phyloP scores from a whole-genome alignment of 768 basidiomycete genomes.

The Tulasnella sp. region DNA sequence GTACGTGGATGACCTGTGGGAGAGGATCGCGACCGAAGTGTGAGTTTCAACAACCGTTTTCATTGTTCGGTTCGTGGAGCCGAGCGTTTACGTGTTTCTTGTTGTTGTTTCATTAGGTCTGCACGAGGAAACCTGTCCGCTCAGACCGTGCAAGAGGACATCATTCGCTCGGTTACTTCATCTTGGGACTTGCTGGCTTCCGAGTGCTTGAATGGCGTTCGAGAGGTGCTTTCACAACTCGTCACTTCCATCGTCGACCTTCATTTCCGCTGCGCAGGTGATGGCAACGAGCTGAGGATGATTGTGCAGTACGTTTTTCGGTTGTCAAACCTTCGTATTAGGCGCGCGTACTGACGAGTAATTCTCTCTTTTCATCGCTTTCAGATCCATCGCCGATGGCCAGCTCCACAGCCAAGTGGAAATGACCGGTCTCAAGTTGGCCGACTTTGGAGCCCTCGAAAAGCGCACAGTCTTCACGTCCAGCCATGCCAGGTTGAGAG shows the following conservation, averaged over 20 bases:
- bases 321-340: background rate
- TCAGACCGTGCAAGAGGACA: constrained; percentile 15
- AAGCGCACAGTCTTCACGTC: constrained; percentile 15
- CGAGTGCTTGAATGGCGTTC: constrained; percentile 12
- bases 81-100: background rate
- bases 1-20: constrained; percentile 22
- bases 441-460: constrained; percentile 16
- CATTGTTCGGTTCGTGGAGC: background rate
- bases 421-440: background rate
- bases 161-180: constrained; percentile 14
- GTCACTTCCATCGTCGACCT: constrained; percentile 20
- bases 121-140: background rate
- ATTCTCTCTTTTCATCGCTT: background rate
- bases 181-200: constrained; percentile 12
- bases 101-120: background rate
- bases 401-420: background rate
- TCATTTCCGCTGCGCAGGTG: constrained; percentile 23
- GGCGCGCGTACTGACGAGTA: background rate
- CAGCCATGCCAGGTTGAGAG: background rate
- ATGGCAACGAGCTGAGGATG: constrained; percentile 18
- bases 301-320: constrained; percentile 11
- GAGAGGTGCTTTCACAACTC: constrained; percentile 12
- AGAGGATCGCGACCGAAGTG: constrained; percentile 2
- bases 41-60: background rate
- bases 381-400: constrained; percentile 11